Conservation (phyloP, 2,329 filamentous ascomycete species). For the Calonectria pseudoturangicola region DNA sequence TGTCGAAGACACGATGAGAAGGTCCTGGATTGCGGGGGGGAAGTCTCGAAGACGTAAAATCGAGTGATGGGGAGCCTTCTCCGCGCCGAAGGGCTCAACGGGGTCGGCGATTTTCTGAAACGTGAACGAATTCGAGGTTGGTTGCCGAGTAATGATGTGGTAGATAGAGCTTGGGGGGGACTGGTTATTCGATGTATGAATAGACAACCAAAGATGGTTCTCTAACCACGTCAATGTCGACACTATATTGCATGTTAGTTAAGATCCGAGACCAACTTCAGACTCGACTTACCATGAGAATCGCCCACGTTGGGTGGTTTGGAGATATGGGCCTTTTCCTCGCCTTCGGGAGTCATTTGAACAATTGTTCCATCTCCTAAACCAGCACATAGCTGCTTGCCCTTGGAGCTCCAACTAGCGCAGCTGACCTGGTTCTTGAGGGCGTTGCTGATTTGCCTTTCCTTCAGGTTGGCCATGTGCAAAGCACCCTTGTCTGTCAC, state of each 20-base stretch:
- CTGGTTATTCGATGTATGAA: constrained; percentile 81
- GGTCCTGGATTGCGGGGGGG: constrained; percentile 85
- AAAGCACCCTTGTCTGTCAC: constrained; percentile 88
- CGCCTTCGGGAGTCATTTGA: constrained; percentile 90
- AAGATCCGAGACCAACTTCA: constrained; percentile 34
- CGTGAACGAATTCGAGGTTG: constrained; percentile 72
- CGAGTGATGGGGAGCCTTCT: constrained; percentile 84
- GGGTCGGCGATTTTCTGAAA: constrained; percentile 86
- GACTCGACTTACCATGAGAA: constrained; percentile 77
- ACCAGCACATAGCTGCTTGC: constrained; percentile 94
- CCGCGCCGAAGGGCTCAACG: constrained; percentile 81
- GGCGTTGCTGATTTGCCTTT: constrained; percentile 76
- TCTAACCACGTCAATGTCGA: constrained; percentile 92
- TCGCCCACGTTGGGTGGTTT: constrained; percentile 80
- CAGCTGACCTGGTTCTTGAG: constrained; percentile 87
- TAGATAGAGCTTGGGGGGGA: constrained; percentile 80
- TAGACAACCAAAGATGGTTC: constrained; percentile 87
- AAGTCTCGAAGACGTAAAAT: constrained; percentile 87
- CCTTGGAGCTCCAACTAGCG: constrained; percentile 92
- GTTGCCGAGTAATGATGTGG: constrained; percentile 84
- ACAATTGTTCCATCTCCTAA: constrained; percentile 85
- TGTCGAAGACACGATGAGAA: constrained; percentile 88
- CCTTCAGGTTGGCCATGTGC: constrained; percentile 87
- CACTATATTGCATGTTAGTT: constrained; percentile 67
- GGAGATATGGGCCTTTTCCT: constrained; percentile 85